These are phyloP conservation scores for Davidsoniella virescens DNA, from an alignment of 2,329 filamentous ascomycete genomes.

Conservation along the genomic window DNA sequence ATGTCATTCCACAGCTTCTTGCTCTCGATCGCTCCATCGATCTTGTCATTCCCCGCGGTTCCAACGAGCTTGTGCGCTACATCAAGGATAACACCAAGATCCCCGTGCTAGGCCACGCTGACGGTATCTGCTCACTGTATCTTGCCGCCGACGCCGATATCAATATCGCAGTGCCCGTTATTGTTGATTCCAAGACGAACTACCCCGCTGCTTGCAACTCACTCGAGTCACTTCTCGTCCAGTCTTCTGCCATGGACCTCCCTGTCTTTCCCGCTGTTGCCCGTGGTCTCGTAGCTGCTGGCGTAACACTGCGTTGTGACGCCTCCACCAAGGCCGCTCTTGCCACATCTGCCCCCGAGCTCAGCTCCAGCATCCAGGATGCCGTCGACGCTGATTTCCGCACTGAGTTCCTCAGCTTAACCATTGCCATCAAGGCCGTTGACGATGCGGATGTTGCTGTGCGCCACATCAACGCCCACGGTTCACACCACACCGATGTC, in stretches of 20 bases:
- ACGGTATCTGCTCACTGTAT: constrained; percentile 80
- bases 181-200: constrained; percentile 83
- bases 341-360: constrained; percentile 25
- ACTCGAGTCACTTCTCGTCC: constrained; percentile 78
- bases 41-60: constrained; percentile 82
- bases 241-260: constrained; percentile 45
- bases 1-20: constrained; percentile 78
- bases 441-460: constrained; percentile 54
- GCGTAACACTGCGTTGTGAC: constrained; percentile 75
- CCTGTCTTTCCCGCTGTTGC: constrained; percentile 57
- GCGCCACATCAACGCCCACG: constrained; percentile 77
- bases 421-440: constrained; percentile 71
- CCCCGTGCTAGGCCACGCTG: constrained; percentile 88
- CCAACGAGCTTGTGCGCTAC: constrained; percentile 76
- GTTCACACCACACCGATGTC: constrained; percentile 84
- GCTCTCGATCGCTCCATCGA: constrained; percentile 78
- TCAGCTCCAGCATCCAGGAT: constrained; percentile 36
- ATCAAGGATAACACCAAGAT: constrained; percentile 88
- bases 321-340: constrained; percentile 48
- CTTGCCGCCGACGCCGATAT: constrained; percentile 63
- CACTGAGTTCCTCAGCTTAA: constrained; percentile 79
- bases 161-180: constrained; percentile 53
- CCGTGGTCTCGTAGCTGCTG: constrained; percentile 55
- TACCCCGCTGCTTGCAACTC: constrained; percentile 95
- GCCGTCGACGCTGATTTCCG: constrained; percentile 57